phyloP scores from a whole-genome alignment of 352 stramenopile species.

The Pythium dissotocum region DNA sequence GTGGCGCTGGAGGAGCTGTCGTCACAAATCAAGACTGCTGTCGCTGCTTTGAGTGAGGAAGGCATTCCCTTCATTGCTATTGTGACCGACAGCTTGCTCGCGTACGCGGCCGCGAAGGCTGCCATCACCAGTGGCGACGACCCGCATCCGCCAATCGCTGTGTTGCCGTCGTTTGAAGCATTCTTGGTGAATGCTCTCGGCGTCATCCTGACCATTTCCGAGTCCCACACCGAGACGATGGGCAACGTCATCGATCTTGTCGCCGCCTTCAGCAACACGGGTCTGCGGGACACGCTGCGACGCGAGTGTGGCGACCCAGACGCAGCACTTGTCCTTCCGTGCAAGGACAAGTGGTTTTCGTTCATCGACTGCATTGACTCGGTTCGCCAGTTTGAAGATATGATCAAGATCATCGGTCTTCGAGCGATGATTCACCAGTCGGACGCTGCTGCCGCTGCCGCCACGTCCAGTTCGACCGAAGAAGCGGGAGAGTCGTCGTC shows the following conservation, averaged over 20 bases:
- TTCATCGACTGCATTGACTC: conserved; percentile 84
- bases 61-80: conserved; percentile 73
- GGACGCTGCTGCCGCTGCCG: neutral
- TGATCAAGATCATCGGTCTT: conserved; percentile 81
- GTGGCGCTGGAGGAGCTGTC: conserved; percentile 42
- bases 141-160: conserved; percentile 16
- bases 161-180: conserved; percentile 32
- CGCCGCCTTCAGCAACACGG: conserved; percentile 57
- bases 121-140: conserved; percentile 24
- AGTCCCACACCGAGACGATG: conserved; percentile 53
- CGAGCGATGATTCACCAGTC: conserved; percentile 26
- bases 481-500: neutral
- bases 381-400: conserved; percentile 77
- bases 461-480: neutral
- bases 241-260: conserved; percentile 71
- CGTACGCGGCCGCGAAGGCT: conserved; percentile 29
- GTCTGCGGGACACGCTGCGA: conserved; percentile 54
- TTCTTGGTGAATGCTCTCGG: conserved; percentile 42
- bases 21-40: conserved; percentile 48
- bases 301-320: conserved; percentile 70
- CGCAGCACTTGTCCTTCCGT: conserved; percentile 48
- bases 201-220: conserved; percentile 55
- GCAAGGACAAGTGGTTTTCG: conserved; percentile 59
- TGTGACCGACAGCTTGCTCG: conserved; percentile 47
- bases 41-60: conserved; percentile 44